Percentiles rank a stretch among this genome's conserved stretches.
These are phyloP conservation scores for Cadophora luteo-olivacea DNA, from an alignment of 2,329 filamentous ascomycete species.

Conservation along the genomic window DNA sequence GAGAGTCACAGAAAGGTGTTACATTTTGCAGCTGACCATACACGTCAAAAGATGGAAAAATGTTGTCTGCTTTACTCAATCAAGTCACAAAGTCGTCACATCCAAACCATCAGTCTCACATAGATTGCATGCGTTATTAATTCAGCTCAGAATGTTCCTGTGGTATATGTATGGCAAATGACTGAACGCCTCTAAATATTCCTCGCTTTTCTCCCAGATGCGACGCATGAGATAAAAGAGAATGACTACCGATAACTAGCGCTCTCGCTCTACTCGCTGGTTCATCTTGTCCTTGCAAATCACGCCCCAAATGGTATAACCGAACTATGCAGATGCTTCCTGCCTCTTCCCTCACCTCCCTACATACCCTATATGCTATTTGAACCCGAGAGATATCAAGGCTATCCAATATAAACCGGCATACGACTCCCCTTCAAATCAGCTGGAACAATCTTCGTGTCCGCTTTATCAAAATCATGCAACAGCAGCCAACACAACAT, in stretches of 20 bases:
- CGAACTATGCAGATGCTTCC: background rate
- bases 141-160: background rate
- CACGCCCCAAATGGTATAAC: background rate
- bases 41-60: no score
- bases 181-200: background rate
- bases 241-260: background rate
- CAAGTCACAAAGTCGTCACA: no score
- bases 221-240: background rate
- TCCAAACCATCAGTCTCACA: no score
- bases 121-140: no score
- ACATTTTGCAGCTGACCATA: no score
- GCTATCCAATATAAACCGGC: conserved; percentile 60
- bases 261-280: background rate
- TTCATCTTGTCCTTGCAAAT: background rate
- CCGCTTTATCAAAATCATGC: conserved; percentile 62
- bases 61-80: no score
- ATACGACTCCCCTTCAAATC: conserved; percentile 61
- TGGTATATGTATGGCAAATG: background rate
- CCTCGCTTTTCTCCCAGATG: background rate
- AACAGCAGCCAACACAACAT: conserved; percentile 66
- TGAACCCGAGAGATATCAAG: background rate
- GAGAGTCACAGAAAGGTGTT: no score
- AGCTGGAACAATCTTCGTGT: conserved; percentile 59
- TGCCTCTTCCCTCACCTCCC: background rate
- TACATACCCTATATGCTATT: background rate